Evolutionary conservation across 306 rosid genomes (phyloP), one percentile per base, ranked within the genome.

Genomic region (Cucumis cinereus): DNA sequence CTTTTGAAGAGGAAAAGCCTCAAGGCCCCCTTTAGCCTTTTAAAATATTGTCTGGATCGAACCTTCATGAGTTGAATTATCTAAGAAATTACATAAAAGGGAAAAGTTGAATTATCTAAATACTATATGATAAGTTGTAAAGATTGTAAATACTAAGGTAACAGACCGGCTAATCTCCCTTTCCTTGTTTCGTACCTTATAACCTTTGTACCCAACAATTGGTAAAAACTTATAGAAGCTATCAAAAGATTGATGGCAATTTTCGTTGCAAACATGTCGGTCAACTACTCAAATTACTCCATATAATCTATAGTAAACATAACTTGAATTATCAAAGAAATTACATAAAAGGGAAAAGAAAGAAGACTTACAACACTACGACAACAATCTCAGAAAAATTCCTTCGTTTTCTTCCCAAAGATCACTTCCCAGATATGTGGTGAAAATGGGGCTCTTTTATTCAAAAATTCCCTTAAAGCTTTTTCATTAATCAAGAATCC

Each of bases 401-500:
- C 84, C 77, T 82, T 62, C 5, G n/a, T 66, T 77, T 85, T 85
- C 84, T 93, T 93, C 71, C 90, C 90, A 38, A 93, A 86, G 78
- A 93, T 82, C 22, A 91, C 95, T 83, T 91, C 93, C 95, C 95
- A 85, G 77, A 90, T 84, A 50, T 74, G 36, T 0, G 88, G 83
- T 20, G 91, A 82, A 82, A 89, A 88, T 8, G 87, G 81, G 0
- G 84, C 87, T 70, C 91, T 90, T 71, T 89, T 94, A 79, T 91
- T 89, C 86, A 90, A 80, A 82, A 84, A 87, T 76, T 82, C 89
- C 63, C 90, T 83, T 15, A 91, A 86, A 69, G 93, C 85, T 84
- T 94, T 94, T 81, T 89, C 91, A 77, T 94, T 77, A 56, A 89
- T 8, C 76, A 80, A 22, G 75, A 83, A 94, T 15, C 97, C 98